A percentile compares a stretch with the other conserved stretches of the same genome.
phyloP scores from a whole-genome alignment of 2,329 filamentous ascomycete genomes.

The Pochonia chlamydosporia region DNA sequence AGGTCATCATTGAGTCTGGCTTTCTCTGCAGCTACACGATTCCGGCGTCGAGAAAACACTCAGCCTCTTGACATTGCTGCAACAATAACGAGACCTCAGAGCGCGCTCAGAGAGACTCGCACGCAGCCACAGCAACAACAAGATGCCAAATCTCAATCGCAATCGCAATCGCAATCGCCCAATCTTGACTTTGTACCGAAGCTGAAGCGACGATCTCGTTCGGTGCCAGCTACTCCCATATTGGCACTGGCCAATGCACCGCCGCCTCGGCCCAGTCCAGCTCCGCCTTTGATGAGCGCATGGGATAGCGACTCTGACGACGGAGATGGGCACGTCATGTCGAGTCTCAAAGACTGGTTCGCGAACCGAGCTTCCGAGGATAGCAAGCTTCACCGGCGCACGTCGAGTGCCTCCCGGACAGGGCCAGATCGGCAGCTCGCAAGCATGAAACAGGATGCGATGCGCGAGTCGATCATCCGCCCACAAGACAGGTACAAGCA shows the following conservation, averaged over 20 bases:
- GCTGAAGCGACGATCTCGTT: background rate
- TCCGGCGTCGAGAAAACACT: slow-evolving; percentile 19
- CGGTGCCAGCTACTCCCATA: background rate
- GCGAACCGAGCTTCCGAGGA: slow-evolving; percentile 5
- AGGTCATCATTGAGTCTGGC: slow-evolving; percentile 17
- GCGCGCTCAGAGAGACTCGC: background rate
- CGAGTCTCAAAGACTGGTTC: slow-evolving; percentile 12
- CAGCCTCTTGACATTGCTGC: slow-evolving; percentile 10
- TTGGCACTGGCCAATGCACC: slow-evolving; percentile 1
- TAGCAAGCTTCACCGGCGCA: slow-evolving; percentile 1
- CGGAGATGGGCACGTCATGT: slow-evolving; percentile 14
- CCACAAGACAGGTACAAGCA: slow-evolving; percentile 3
- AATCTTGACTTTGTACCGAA: background rate
- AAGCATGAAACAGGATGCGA: slow-evolving; percentile 16
- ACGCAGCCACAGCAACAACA: background rate
- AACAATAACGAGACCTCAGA: background rate
- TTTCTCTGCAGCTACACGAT: slow-evolving; percentile 19
- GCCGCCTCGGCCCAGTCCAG: slow-evolving; percentile 7
- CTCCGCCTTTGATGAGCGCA: slow-evolving; percentile 18
- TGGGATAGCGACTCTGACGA: slow-evolving; percentile 28
- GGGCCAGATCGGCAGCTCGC: slow-evolving; percentile 12
- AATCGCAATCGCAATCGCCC: background rate
- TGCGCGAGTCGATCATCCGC: slow-evolving; percentile 10
- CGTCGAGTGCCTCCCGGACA: slow-evolving; percentile 6
- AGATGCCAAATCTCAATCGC: no score